Conservation (phyloP, 192 early-diverging fungal genomes). For the Piromyces finnis region DNA sequence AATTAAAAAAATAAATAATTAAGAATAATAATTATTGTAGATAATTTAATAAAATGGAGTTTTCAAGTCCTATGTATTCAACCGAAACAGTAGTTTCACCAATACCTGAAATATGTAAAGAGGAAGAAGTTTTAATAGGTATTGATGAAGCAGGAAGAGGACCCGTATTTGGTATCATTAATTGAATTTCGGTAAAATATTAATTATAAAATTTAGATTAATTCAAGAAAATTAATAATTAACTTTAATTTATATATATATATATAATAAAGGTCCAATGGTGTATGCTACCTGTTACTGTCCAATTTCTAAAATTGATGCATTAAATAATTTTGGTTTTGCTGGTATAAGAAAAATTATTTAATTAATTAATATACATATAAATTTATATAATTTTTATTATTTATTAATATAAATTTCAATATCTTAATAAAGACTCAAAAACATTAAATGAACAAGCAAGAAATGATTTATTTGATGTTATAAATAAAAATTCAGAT, state of each 20-base stretch:
- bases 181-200: background rate
- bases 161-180: constrained; percentile 57
- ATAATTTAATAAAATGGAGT: background rate
- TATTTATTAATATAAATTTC: too few species aligned
- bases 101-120: background rate
- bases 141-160: constrained; percentile 97
- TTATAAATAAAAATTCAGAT: constrained; percentile 29
- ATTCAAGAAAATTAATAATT: too few species aligned
- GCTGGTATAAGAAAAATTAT: constrained; percentile 21
- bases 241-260: too few species aligned
- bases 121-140: constrained; percentile 30
- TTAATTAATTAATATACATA: too few species aligned
- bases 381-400: too few species aligned
- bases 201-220: too few species aligned
- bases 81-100: background rate
- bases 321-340: constrained; percentile 58
- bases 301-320: constrained; percentile 33
- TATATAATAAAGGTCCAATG: constrained; percentile 70
- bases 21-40: too few species aligned
- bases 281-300: constrained; percentile 86
- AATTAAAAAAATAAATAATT: too few species aligned
- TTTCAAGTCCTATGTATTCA: background rate
- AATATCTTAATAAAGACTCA: constrained; percentile 51
- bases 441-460: constrained; percentile 68
- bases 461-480: constrained; percentile 48